phyloP scores from a whole-genome alignment of 495 filamentous ascomycete species.

The Aspergillus funiculosus region DNA sequence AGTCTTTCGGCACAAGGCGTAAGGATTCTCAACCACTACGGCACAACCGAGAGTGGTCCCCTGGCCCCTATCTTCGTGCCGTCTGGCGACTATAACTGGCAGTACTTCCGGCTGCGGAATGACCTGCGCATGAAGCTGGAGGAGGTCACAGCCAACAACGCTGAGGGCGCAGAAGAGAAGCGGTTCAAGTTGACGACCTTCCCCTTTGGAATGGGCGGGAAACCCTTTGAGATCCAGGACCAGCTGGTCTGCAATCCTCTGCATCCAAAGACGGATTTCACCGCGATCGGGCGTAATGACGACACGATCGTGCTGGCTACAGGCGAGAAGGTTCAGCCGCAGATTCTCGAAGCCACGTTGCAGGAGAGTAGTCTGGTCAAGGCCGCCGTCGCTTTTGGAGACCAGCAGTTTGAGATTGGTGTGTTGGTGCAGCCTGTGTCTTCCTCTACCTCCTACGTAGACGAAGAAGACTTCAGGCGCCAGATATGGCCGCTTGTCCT shows the following conservation, averaged over 20 bases:
- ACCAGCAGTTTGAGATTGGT: constrained; percentile 29
- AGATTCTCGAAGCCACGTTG: constrained; percentile 23
- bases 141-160: constrained; percentile 2
- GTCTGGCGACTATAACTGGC: constrained; percentile 27
- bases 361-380: constrained; percentile 15
- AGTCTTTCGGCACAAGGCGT: constrained; percentile 20
- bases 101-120: constrained; percentile 30
- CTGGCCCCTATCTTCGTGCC: constrained; percentile 34
- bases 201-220: constrained; percentile 24
- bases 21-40: constrained; percentile 33
- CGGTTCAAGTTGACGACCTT: constrained; percentile 18
- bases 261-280: constrained; percentile 17
- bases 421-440: constrained; percentile 26
- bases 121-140: constrained; percentile 26
- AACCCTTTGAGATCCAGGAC: constrained; percentile 29
- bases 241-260: constrained; percentile 19
- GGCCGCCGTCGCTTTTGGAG: constrained; percentile 31
- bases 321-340: constrained; percentile 35
- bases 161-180: no score
- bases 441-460: neutral
- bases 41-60: constrained; percentile 33
- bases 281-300: constrained; percentile 27
- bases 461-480: constrained; percentile 14
- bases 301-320: constrained; percentile 36
- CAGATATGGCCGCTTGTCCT: constrained; percentile 26